Percentiles rank a stretch among this genome's conserved stretches.
Evolutionary conservation across 1,284 basidiomycete genomes (phyloP).

Genomic region (Puccinia sorghi): DNA sequence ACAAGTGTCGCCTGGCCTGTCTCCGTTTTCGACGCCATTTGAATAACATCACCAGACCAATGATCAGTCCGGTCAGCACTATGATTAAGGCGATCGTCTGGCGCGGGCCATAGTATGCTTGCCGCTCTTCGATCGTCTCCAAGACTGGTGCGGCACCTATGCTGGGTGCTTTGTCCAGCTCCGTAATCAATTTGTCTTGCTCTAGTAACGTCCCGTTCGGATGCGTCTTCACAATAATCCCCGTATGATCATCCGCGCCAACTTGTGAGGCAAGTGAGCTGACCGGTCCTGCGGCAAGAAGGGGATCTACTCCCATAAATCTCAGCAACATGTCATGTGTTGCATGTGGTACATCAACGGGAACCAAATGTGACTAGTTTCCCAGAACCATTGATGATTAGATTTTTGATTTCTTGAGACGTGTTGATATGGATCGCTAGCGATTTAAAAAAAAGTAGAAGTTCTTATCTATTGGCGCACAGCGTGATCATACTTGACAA

Average conservation of each 20-base stretch:
- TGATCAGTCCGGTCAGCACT: conserved; percentile 1
- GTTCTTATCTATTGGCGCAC: background rate
- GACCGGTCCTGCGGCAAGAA: conserved; percentile 70
- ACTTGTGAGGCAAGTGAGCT: conserved; percentile 73
- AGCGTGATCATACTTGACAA: conserved; percentile 61
- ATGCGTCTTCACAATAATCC: conserved; percentile 21
- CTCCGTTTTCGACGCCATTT: conserved; percentile 19
- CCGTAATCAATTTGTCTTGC: background rate
- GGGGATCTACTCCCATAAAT: conserved; percentile 87
- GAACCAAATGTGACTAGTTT: conserved; percentile 63
- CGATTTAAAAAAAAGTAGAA: background rate
- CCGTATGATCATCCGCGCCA: conserved; percentile 66
- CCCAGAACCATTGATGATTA: conserved; percentile 4
- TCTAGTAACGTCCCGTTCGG: conserved; percentile 24
- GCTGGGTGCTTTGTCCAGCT: background rate
- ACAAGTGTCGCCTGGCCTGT: background rate
- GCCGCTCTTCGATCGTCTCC: conserved; percentile 27
- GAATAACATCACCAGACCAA: conserved; percentile 21
- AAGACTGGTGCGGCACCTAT: background rate
- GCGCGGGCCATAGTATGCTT: conserved; percentile 44
- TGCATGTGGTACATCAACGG: conserved; percentile 81
- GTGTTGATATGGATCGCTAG: background rate
- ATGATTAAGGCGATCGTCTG: conserved; percentile 23
- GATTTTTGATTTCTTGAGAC: background rate
- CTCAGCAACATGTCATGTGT: conserved; percentile 97